Evolutionary conservation across 352 stramenopile species (phyloP).

Genomic region (Globisporangium irregulare): DNA sequence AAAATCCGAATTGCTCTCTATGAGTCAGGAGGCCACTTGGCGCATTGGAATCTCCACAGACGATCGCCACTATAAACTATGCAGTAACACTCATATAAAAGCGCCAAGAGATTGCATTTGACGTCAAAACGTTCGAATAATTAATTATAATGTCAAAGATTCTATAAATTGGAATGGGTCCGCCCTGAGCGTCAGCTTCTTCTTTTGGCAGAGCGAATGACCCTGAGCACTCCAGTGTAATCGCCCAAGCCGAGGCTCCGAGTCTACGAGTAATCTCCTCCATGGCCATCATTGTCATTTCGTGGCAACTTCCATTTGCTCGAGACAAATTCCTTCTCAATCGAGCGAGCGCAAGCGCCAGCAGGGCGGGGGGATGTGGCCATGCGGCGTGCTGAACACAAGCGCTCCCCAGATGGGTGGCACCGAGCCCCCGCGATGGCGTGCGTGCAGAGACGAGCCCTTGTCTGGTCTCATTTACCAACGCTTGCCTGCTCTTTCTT

Average conservation of each 20-base stretch:
- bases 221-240: too few species aligned
- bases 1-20: background rate
- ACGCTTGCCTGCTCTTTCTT: constrained; percentile 8
- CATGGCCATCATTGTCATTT: background rate
- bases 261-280: too few species aligned
- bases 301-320: background rate
- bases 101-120: background rate
- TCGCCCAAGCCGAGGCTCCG: too few species aligned
- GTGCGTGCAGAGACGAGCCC: constrained; percentile 4
- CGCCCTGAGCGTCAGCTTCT: background rate
- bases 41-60: background rate
- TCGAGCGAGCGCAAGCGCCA: constrained; percentile 1
- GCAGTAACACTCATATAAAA: background rate
- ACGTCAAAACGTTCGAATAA: background rate
- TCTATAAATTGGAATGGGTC: background rate
- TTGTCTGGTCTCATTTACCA: constrained; percentile 11
- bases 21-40: constrained; percentile 8
- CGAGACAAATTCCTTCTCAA: background rate
- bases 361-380: background rate
- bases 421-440: constrained; percentile 3
- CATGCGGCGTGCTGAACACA: constrained; percentile 10
- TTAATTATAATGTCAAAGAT: background rate
- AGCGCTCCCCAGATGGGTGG: constrained; percentile 14
- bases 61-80: background rate
- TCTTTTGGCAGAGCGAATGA: too few species aligned